Base-by-base conservation (phyloP, 2,329 filamentous ascomycete species). In the Metarhizium guizhouense region DNA sequence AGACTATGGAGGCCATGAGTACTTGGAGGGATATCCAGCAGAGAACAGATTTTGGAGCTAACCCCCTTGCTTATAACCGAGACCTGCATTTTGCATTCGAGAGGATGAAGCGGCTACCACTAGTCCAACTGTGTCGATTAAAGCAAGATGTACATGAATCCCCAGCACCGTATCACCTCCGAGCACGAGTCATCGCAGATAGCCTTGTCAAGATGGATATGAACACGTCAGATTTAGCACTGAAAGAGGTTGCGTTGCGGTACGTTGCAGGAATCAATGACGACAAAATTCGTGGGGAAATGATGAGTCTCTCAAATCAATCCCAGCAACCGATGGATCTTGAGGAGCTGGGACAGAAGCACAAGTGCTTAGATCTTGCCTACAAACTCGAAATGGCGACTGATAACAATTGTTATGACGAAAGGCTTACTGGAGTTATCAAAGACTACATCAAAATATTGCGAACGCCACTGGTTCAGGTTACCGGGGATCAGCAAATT, bases 281-380 rank as follows among this genome's bases (percentile, higher is more conserved):
- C 48, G 66, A 70, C 49, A 65, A 74, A 1, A 70, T 82, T 38
- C 75, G 77, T n/a, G 66, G 71, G 7, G 63, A 68, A 16, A 65
- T 84, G 13, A 51, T 60, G 18, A 47, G 52, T 7, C 59, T 54
- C n/a, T 52, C 62, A 14, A 30, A 56, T 36, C 53, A 62, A 6
- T 55, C 52, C n/a, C 49, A 55, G 6, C 55, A 59, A 14, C 55
- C 53, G n/a, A 38, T 60, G n/a, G 58, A 62, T 3, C 62, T 84
- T 16, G 69, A 68, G 18, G 71, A 71, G 2, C 66, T 80, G 6
- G 72, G 74, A 2, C 73, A 73, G 54, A 72, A 70, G 40, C 83
- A 86, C 66, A 80, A 79, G 63, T 74, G 72, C 52, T 65, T 84
- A 16, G 78, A 85, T 61, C 73, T 86, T 32, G 80, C 77, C 5